Conservation (phyloP, 257 asterid genomes). For the Solanum verrucosum region DNA sequence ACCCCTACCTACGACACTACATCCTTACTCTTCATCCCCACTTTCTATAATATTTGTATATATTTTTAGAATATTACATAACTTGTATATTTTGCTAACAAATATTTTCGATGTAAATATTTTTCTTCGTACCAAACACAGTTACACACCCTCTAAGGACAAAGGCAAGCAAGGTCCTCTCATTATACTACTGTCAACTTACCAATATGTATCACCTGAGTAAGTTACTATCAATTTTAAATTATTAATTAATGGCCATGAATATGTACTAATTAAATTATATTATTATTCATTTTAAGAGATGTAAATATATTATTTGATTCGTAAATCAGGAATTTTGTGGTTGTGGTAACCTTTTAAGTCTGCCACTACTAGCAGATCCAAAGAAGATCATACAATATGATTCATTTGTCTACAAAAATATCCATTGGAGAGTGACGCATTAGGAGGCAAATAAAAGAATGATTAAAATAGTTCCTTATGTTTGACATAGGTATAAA, state of each 20-base stretch:
- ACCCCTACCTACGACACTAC: too few species aligned
- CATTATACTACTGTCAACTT: not conserved
- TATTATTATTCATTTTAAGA: not conserved
- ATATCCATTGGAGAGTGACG: not conserved
- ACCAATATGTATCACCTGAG: not conserved
- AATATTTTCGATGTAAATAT: too few species aligned
- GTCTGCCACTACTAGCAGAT: not conserved
- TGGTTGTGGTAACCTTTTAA: not conserved
- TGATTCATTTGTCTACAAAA: not conserved
- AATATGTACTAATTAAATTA: not conserved
- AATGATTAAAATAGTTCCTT: not conserved
- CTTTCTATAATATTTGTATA: not conserved
- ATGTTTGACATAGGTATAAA: not conserved
- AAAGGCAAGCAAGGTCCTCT: not conserved
- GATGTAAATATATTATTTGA: not conserved
- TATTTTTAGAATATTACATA: too few species aligned
- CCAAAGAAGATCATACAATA: not conserved
- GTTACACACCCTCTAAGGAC: not conserved
- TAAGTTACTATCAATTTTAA: not conserved
- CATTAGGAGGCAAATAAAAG: not conserved
- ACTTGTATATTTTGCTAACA: not conserved
- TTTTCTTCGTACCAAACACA: too few species aligned
- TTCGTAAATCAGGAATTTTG: not conserved
- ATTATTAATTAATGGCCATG: not conserved
- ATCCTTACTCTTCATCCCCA: not conserved